These are phyloP conservation scores for Leccinum subspadiceum DNA, from an alignment of 1,284 basidiomycete species.

Conservation along the genomic window DNA sequence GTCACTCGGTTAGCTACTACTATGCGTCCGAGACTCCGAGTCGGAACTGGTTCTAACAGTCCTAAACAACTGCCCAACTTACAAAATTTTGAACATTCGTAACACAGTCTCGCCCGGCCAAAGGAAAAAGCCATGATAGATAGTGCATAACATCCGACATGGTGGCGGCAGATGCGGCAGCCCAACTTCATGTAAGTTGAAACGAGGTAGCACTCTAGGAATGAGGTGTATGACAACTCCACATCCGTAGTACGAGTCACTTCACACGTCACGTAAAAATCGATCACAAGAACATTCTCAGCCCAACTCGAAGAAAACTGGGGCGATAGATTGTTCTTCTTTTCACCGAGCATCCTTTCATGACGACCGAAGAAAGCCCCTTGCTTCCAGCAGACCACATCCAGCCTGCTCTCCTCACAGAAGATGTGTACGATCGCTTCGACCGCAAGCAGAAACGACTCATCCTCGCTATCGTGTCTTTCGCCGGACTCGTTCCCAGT, in stretches of 20 bases:
- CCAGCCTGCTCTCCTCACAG: constrained; percentile 1
- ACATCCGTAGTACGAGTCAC: neutral
- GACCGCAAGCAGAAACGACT: constrained; percentile 33
- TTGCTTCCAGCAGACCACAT: neutral
- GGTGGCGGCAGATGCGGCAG: neutral
- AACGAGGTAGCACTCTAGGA: neutral
- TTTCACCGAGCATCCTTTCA: neutral
- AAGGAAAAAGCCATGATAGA: neutral
- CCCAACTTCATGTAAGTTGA: neutral
- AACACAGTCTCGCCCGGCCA: neutral
- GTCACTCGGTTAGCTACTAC: too few species aligned
- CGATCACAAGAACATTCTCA: neutral
- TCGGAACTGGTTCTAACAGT: neutral
- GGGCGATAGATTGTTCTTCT: neutral
- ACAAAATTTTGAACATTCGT: too few species aligned
- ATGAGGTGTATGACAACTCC: neutral
- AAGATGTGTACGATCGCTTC: constrained; percentile 44
- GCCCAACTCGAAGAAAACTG: neutral
- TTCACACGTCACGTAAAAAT: neutral
- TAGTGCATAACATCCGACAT: neutral
- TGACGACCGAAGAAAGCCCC: neutral
- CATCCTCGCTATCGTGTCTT: constrained; percentile 43
- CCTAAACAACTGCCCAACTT: neutral
- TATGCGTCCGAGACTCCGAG: too few species aligned
- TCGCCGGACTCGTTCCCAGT: constrained; percentile 28